Evolutionary conservation across 2,329 filamentous ascomycete genomes (phyloP).

Genomic region (Metarhizium rileyi): DNA sequence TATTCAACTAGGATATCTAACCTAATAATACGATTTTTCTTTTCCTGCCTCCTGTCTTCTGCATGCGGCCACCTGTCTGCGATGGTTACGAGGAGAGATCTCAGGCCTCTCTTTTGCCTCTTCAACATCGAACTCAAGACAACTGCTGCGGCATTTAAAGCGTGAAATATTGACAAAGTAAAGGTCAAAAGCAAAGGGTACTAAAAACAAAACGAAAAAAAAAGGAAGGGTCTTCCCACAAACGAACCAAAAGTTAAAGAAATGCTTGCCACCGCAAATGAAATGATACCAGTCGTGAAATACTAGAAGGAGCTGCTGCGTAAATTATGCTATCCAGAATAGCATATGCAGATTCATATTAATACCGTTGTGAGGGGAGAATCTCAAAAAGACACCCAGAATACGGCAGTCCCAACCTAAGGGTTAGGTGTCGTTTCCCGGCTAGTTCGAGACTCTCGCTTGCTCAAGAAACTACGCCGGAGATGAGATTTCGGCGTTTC

Average conservation of each 20-base stretch:
- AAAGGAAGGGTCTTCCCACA: not conserved
- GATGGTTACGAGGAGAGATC: not conserved
- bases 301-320: slow-evolving; percentile 2
- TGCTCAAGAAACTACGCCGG: slow-evolving; percentile 46
- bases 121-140: not conserved
- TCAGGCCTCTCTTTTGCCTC: not conserved
- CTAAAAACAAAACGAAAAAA: not conserved
- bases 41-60: not conserved
- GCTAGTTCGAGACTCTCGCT: slow-evolving; percentile 34
- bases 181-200: not conserved
- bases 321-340: not conserved
- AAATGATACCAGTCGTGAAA: not conserved
- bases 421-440: slow-evolving; percentile 35
- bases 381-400: slow-evolving; percentile 8
- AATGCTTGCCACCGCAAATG: not conserved
- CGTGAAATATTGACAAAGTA: not conserved
- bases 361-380: not conserved
- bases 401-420: slow-evolving; percentile 13
- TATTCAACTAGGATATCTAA: slow-evolving; percentile 7
- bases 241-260: not conserved
- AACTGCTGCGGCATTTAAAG: not conserved
- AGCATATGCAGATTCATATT: not conserved
- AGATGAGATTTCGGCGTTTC: slow-evolving; percentile 38
- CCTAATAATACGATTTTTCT: not conserved
- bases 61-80: too few species aligned